Evolutionary conservation across 208 protist genomes (phyloP), one percentile per base, ranked within the genome.

Genomic region (Crithidia expoeki): DNA sequence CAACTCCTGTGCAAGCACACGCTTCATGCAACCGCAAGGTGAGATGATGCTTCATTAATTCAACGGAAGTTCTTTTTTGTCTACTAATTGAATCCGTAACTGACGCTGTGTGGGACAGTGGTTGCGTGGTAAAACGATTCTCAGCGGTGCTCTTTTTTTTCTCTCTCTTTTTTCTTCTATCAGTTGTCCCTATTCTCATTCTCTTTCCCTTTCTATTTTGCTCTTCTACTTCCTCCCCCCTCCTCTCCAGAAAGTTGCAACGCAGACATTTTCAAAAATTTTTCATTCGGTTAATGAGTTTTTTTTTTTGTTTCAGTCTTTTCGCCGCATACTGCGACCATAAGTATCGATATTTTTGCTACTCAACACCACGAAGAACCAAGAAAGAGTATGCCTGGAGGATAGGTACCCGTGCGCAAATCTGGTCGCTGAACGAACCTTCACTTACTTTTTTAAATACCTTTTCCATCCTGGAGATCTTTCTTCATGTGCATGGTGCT

Each of bases 41-140:
- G 61, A 67, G 40, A 14, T 61, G 17, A 25, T 72, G 56, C 52
- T 47, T 1, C 46, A 67, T 32, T 67, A 57, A n/a, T n/a, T n/a
- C n/a, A n/a, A n/a, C n/a, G n/a, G 9, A 23, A 49, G 19, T 47
- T 50, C 27, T 66, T 49, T 52, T 27, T 49, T 61, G 33, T 49
- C 49, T 17, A 47, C n/a, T 47, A 17, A 47, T 19, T 47, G n/a
- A n/a, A n/a, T n/a, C n/a, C n/a, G n/a, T n/a, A n/a, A n/a, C n/a
- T n/a, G n/a, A n/a, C n/a, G n/a, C n/a, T n/a, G n/a, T n/a, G n/a
- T n/a, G n/a, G n/a, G n/a, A n/a, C n/a, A 47, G 16, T 47, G 42
- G 42, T 17, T 47, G 14, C 42, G 3, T 5, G 12, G 42, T 47
- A 47, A 9, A 21, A 12, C 11, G 11, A n/a, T 47, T 42, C 49